A percentile compares a stretch with the other conserved stretches of the same genome.
phyloP scores from a whole-genome alignment of 1,284 basidiomycete genomes.

The Tetrapyrgos nigripes region DNA sequence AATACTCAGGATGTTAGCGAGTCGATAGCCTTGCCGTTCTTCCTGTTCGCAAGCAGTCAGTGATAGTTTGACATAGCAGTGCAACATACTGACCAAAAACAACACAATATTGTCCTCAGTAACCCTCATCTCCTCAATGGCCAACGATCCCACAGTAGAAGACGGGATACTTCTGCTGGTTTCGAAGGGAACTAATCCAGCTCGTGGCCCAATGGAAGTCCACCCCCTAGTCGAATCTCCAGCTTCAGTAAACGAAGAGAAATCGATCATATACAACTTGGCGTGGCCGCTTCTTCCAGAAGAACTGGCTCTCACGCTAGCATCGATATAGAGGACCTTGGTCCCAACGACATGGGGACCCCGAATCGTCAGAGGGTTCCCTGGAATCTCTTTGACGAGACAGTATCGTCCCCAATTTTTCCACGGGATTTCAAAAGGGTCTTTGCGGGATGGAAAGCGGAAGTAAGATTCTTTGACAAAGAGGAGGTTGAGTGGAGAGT shows the following conservation, averaged over 20 bases:
- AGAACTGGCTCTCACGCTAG: constrained; percentile 13
- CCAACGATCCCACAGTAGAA: constrained; percentile 41
- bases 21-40: constrained; percentile 40
- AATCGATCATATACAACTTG: constrained; percentile 48
- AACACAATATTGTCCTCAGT: constrained; percentile 58
- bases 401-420: constrained; percentile 51
- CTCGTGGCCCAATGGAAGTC: constrained; percentile 45
- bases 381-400: constrained; percentile 46
- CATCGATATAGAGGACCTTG: constrained; percentile 47
- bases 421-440: constrained; percentile 48
- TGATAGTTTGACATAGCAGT: neutral
- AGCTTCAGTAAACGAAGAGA: constrained; percentile 45
- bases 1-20: constrained; percentile 52
- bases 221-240: constrained; percentile 37
- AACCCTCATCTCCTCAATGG: constrained; percentile 45
- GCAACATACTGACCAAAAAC: constrained; percentile 41
- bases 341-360: constrained; percentile 48
- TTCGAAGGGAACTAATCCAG: constrained; percentile 46
- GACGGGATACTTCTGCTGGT: constrained; percentile 45
- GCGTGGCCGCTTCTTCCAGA: constrained; percentile 22
- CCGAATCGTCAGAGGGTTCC: constrained; percentile 28
- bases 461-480: constrained; percentile 54
- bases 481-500: constrained; percentile 43
- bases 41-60: constrained; percentile 37
- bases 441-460: constrained; percentile 41